These are phyloP conservation scores for Dentipellis fragilis DNA, from an alignment of 768 basidiomycete genomes.

Conservation along the genomic window DNA sequence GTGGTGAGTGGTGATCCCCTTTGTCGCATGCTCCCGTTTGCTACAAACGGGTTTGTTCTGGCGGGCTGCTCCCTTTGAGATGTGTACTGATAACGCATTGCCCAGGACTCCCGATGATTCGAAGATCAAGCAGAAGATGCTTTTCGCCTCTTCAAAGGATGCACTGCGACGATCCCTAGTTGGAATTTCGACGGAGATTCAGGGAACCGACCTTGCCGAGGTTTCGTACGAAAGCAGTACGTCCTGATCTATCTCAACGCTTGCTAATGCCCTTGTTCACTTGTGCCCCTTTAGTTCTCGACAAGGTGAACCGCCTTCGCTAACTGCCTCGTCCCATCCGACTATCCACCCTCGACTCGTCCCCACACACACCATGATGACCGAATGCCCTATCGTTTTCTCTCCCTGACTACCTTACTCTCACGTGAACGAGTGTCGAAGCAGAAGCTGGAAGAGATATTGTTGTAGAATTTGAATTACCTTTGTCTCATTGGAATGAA, in stretches of 20 bases:
- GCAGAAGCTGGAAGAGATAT: background rate
- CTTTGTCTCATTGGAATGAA: too few relatives aligned
- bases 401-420: background rate
- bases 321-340: background rate
- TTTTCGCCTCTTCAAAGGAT: slow-evolving; percentile 82
- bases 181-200: slow-evolving; percentile 75
- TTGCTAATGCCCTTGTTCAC: background rate
- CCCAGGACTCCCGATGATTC: slow-evolving; percentile 79
- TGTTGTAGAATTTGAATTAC: background rate
- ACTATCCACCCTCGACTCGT: background rate
- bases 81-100: background rate
- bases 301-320: background rate
- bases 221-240: slow-evolving; percentile 61
- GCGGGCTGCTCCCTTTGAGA: background rate
- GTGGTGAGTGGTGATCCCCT: slow-evolving; percentile 46
- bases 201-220: slow-evolving; percentile 74
- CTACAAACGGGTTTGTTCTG: too few relatives aligned
- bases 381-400: background rate
- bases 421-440: background rate
- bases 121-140: slow-evolving; percentile 87
- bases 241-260: slow-evolving; percentile 18
- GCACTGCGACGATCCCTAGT: slow-evolving; percentile 62
- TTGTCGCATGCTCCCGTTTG: too few relatives aligned
- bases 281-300: background rate
- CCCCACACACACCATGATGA: background rate